Evolutionary conservation across 2,329 filamentous ascomycete genomes (phyloP), one percentile per base, ranked within the genome.

Genomic region (Colletotrichum tamarilloi): DNA sequence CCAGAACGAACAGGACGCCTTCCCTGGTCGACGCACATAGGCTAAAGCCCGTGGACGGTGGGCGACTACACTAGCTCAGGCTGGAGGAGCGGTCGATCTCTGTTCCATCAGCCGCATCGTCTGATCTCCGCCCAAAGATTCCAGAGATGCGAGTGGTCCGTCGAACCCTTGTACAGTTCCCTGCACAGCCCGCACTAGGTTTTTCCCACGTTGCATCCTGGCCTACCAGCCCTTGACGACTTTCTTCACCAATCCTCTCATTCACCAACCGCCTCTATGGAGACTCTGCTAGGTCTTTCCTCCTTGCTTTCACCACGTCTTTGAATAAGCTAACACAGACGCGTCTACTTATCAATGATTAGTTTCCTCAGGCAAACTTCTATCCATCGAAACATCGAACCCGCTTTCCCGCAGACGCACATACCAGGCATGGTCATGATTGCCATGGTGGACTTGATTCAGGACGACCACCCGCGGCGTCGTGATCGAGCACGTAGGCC

Each of bases 131-230:
- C 70, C 57, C 70, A 62, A 52, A 57, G n/a, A 65, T 59, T 63
- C 66, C 73, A 74, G 22, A 70, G 70, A 75, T 75, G 73, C 73
- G 73, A 75, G 73, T 75, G 73, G 73, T 70, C 66, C 73, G 38
- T 69, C 55, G 57, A 22, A 70, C 42, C 67, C 67, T 19, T 63
- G 70, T 60, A 16, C 56, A 12, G 38, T 52, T 65, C 67, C 70
- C 60, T 73, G 70, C 67, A 73, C 55, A 60, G 60, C 67, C 60
- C 55, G 32, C 70, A n/a, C 70, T 57, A 70, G 35, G 60, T 56
- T 72, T 64, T 73, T 30, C 26, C 70, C 70, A 73, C 70, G 70
- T 73, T 73, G 70, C 67, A 73, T 70, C 70, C 70, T 70, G 26
- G 70, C 70, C 49, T 32, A 65, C 49, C 60, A 59, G 69, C 67